Evolutionary conservation across 805 yeast genomes (phyloP), one percentile per base, ranked within the genome.

Genomic region (Yamadazyma philogaea): DNA sequence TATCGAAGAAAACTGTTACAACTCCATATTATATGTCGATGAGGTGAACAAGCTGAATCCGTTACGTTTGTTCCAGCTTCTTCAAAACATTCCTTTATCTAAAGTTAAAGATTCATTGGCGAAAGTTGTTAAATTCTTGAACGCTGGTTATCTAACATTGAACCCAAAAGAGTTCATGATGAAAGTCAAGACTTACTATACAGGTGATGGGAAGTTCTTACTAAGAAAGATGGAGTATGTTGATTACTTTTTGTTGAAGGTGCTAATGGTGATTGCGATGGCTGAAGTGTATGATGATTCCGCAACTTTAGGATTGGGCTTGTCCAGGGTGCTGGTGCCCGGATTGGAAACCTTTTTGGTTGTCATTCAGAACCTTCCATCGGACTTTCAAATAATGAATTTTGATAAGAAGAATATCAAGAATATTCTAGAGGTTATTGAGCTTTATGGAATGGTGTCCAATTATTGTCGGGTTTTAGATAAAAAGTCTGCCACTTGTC

Each of bases 401-500:
- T 42, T 56, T n/a, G 36, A 50, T 10, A 42, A 42, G 16, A 19
- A 22, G 12, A 34, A 46, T 14, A 34, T 54, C 3, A 43, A 39
- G 6, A 45, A 49, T 12, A 46, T 46, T 2, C 40, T 59, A 22
- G 55, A 59, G 30, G 40, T 58, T 3, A 57, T 60, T 15, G 64
- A 59, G 35, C 33, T 56, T 7, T 52, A 48, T 15, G 60, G 64
- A 5, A 40, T 59, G 27, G 39, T 55, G 5, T 48, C 66, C 1
- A 36, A 58, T 11, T 59, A 60, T 40, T 42, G 52, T 28, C 40
- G 64, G 30, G 40, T 55, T 7, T 34, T 60, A 2, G 66, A 60
- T 39, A 60, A 60, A 44, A 60, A 60, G 41, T 55, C 53, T 38
- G 54, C 59, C 3, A 53, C 64, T 1, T 56, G 54, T 12, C 43